Base-by-base conservation (phyloP, 2,329 filamentous ascomycete species). In the Amesomyces nigricolor region DNA sequence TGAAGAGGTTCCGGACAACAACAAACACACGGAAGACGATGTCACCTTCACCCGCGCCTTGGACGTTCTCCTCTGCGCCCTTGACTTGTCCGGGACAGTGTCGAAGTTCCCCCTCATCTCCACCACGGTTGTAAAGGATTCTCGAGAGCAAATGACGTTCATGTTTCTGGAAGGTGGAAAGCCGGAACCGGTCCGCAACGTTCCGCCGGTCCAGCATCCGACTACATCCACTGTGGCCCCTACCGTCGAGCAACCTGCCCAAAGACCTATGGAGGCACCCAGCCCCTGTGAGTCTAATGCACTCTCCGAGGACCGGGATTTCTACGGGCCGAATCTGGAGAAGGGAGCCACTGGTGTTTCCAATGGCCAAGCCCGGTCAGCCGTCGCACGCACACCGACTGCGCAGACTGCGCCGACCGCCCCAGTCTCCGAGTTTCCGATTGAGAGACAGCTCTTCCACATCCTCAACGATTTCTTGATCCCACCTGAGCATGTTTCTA, bases 391-490 rank as follows among this genome's bases (percentile, higher is more conserved):
- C 13, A 16, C 19, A 2, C 55, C 44, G 37, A 13, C 30, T 9
- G 53, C 40, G 19, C 30, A 58, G 0, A 49, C 60, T 13, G n/a
- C 37, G 11, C 51, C 37, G 19, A 30, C 58, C 1, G 49, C 61
- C 22, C 22, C 22, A 26, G 22, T 26, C 42, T 60, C 63, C 8
- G 62, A 67, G 30, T 61, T 62, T 19, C 62, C 63, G 14, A 65
- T 71, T 16, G 72, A 74, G 37, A 67, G 62, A 4, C 72, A 77
- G 22, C 73, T 80, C 55, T 72, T 74, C 38, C 70, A 73, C 51
- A 75, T 79, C 65, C 68, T 80, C n/a, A 72, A 75, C 22, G 75
- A 74, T 5, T 78, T 80, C 57, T 63, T 80, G 22, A 70, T 70
- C 47, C 75, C 73, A 48, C 72, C 76, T 26, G 71, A 78, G 57